These are phyloP conservation scores for Melanopsichium pennsylvanicum DNA, from an alignment of 1,284 basidiomycete species.

Conservation along the genomic window DNA sequence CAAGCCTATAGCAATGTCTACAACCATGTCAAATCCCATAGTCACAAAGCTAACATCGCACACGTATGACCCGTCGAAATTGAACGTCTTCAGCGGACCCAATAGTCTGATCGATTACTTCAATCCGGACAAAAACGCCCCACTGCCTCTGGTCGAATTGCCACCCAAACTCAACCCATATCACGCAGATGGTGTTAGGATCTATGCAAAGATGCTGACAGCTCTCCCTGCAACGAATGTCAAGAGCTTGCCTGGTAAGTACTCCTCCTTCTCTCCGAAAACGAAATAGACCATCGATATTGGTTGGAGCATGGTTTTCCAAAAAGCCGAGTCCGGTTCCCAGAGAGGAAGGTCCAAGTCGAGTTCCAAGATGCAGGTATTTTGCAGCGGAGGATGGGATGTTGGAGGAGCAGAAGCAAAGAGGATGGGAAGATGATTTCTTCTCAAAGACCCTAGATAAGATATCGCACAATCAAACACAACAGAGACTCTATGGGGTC, in stretches of 20 bases:
- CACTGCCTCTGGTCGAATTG: slow-evolving; percentile 41
- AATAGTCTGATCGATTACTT: slow-evolving; percentile 39
- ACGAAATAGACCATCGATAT: too few relatives aligned
- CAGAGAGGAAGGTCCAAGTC: too few relatives aligned
- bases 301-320: too few relatives aligned
- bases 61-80: too few relatives aligned
- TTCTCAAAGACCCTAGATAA: slow-evolving; percentile 29
- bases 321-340: too few relatives aligned
- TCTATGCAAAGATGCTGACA: slow-evolving; percentile 50
- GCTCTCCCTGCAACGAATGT: slow-evolving; percentile 45
- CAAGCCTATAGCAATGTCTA: slow-evolving; percentile 4
- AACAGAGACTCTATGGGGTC: too few relatives aligned
- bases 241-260: slow-evolving; percentile 51
- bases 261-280: background rate
- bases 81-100: slow-evolving; percentile 35
- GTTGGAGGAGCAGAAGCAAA: background rate
- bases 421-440: background rate
- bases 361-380: background rate
- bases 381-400: background rate
- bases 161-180: slow-evolving; percentile 40
- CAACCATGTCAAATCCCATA: too few relatives aligned
- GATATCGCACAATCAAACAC: slow-evolving; percentile 2
- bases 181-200: slow-evolving; percentile 32
- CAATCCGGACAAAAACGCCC: slow-evolving; percentile 45
- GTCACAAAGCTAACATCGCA: too few relatives aligned